Base-by-base conservation (phyloP, 768 basidiomycete genomes). In the Lactarius trivialis region DNA sequence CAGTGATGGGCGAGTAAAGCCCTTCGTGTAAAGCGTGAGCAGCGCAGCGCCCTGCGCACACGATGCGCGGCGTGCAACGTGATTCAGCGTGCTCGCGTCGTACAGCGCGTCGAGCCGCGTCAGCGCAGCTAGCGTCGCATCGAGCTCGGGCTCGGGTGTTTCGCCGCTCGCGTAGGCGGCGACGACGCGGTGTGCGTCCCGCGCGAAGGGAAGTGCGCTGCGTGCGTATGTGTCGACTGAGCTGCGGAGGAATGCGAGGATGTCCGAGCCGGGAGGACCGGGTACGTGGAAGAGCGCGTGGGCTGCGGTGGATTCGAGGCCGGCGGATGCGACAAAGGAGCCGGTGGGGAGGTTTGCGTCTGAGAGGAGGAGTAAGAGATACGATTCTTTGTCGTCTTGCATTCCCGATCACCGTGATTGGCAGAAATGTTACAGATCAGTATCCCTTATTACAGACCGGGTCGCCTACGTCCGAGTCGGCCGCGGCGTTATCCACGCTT, bases 341-440 rank as follows among this genome's bases (percentile, higher is more conserved):
- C 97, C 97, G 0, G 96, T 98, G 2, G 97, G 97, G 3, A 99
- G 85, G 73, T 96, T 98, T 64, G 91, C 90, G 76, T 96, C 93
- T 0, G 91, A 82, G 48, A 96, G 81, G 37, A 95, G 79, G 41
- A 94, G 82, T 19, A 93, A 78, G 33, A 93, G 74, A 72, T 89
- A 91, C 0, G 81, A 77, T 70, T 89, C 86, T 60, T 76, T 76
- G 71, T 73, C 70, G 73, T 76, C 74, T 69, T 59, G 32, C 55
- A 56, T 56, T 54, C n/a, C 26, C 41, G 24, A 5, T 5, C 15
- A 8, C 12, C 32, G 11, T 24, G 17, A 8, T 36, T 24, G 26
- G 49, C 43, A 45, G 56, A 33, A 21, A 50, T 15, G 26, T 14
- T 15, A 36, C 15, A 21, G 43, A 45, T 60, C 6, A n/a, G n/a